Evolutionary conservation across 2,329 filamentous ascomycete genomes (phyloP).

Genomic region (Penicillium sp.): DNA sequence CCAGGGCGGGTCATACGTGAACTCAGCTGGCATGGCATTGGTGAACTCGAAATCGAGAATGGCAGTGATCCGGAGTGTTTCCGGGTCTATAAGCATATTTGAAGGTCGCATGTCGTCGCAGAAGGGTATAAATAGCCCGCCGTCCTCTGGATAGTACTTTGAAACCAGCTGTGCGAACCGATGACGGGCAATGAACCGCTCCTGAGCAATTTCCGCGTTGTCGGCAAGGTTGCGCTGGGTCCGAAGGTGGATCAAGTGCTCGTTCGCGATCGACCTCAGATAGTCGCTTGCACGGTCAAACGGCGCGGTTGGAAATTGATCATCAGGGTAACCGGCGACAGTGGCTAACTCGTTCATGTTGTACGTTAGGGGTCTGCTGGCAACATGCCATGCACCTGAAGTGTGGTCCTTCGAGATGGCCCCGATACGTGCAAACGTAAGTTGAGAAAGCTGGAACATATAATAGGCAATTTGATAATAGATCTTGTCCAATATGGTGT

Average conservation of each 20-base stretch:
- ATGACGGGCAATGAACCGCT: constrained; percentile 36
- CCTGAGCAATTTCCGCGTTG: constrained; percentile 25
- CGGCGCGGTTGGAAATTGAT: constrained; percentile 28
- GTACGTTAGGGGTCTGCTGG: constrained; percentile 38
- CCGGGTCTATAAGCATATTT: constrained; percentile 23
- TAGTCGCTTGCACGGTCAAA: constrained; percentile 35
- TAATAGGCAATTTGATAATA: constrained; percentile 24
- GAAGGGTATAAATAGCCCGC: constrained; percentile 39
- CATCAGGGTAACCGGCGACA: constrained; percentile 31
- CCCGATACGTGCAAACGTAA: constrained; percentile 33
- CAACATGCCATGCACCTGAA: constrained; percentile 31
- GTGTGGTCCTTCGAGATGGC: constrained; percentile 33
- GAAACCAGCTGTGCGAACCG: constrained; percentile 33
- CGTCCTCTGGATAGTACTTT: constrained; percentile 23
- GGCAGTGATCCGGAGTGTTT: constrained; percentile 17
- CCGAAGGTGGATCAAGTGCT: constrained; percentile 11
- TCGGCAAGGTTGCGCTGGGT: constrained; percentile 32
- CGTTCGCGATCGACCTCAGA: constrained; percentile 23
- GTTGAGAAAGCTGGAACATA: constrained; percentile 33
- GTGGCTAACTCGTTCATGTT: constrained; percentile 42
- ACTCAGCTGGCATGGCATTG: constrained; percentile 20
- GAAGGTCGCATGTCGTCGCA: constrained; percentile 33
- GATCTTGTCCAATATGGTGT: constrained; percentile 15
- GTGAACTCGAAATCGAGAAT: constrained; percentile 36
- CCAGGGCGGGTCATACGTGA: constrained; percentile 20